Percentiles rank a stretch among this genome's conserved stretches.
Conservation (phyloP, 164 flowering plant genomes). For the Chimonanthus salicifolius region DNA sequence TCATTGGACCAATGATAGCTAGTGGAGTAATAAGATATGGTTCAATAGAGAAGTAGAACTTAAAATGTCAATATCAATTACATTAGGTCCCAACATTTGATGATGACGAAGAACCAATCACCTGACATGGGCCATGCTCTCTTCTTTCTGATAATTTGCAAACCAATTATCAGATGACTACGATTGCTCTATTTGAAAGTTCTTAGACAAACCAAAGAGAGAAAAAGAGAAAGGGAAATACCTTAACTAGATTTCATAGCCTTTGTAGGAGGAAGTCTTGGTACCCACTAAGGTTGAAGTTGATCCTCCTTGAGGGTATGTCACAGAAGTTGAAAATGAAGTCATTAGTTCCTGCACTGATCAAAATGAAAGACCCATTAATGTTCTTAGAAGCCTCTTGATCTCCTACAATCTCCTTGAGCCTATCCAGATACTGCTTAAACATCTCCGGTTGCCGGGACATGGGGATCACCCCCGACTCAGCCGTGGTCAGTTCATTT, state of each 20-base stretch:
- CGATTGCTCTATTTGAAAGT: too few relatives aligned
- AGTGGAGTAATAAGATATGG: too few relatives aligned
- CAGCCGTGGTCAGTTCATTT: constrained; percentile 30
- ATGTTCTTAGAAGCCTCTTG: constrained; percentile 25
- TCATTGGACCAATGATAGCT: too few relatives aligned
- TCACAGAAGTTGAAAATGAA: constrained; percentile 39
- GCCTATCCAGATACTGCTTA: constrained; percentile 22
- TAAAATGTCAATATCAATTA: too few relatives aligned
- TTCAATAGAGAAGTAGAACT: too few relatives aligned
- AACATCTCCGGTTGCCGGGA: constrained; percentile 29
- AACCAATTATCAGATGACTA: too few relatives aligned
- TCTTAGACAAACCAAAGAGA: too few relatives aligned
- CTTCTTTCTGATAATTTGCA: too few relatives aligned
- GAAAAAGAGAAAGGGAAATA: background rate
- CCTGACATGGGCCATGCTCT: too few relatives aligned
- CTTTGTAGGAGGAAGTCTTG: constrained; percentile 34
- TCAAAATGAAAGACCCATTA: constrained; percentile 27
- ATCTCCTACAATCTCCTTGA: constrained; percentile 32
- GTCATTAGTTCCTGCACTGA: constrained; percentile 59
- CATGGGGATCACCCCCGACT: constrained; percentile 27
- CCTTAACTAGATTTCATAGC: background rate
- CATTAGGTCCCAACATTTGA: too few relatives aligned
- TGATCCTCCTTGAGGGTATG: constrained; percentile 22
- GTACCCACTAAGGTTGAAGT: constrained; percentile 21
- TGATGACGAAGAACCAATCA: too few relatives aligned